A percentile compares a stretch with the other conserved stretches of the same genome.
Conservation (phyloP, 306 rosid genomes). For the Prunus persica region Prunus_persica_NCBIv2 NC_034009.1:46742501-46743000, state of each 20-base stretch:
- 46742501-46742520: slow-evolving; percentile 15
- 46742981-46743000: not conserved
- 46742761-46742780: not conserved
- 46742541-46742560: not conserved
- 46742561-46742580: not conserved
- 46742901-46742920: not conserved
- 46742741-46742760: not conserved
- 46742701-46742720: no score
- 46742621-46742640: no score
- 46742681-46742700: not conserved
- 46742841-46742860: no score
- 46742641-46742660: not conserved
- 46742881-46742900: not conserved
- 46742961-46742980: no score
- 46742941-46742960: not conserved
- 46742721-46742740: not conserved
- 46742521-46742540: not conserved
- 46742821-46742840: no score
- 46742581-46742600: not conserved
- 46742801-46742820: no score
- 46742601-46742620: not conserved
- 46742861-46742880: no score
- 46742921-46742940: slow-evolving; percentile 12
- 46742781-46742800: not conserved
- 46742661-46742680: not conserved